A percentile compares a stretch with the other conserved stretches of the same genome.
Evolutionary conservation across 1,284 basidiomycete genomes (phyloP).

Genomic region (Bjerkandera adusta): DNA sequence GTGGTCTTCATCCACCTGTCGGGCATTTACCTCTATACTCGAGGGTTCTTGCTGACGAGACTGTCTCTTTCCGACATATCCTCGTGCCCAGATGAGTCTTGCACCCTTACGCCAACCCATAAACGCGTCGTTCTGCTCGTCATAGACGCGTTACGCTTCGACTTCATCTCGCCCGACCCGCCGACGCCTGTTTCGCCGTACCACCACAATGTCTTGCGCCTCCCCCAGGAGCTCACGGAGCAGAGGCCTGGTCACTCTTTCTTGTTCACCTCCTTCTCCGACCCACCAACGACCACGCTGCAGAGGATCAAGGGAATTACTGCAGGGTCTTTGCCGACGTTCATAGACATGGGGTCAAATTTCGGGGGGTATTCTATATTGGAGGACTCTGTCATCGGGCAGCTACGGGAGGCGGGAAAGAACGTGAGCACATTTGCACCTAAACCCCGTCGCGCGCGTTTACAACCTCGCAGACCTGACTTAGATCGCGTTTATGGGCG

Average conservation of each 20-base stretch:
- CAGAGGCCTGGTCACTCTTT: constrained; percentile 70
- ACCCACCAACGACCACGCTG: constrained; percentile 94
- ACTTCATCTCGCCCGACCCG: constrained; percentile 83
- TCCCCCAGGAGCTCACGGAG: constrained; percentile 72
- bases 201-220: constrained; percentile 81
- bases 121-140: constrained; percentile 82
- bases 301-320: constrained; percentile 96
- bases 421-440: constrained; percentile 40
- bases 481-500: constrained; percentile 86
- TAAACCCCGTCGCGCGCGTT: constrained; percentile 4
- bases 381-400: constrained; percentile 84
- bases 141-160: constrained; percentile 93
- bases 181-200: constrained; percentile 60
- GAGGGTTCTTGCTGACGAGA: constrained; percentile 86
- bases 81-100: constrained; percentile 41
- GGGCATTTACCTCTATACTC: constrained; percentile 79
- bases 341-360: constrained; percentile 91
- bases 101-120: constrained; percentile 64
- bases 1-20: constrained; percentile 59
- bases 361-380: constrained; percentile 85
- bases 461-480: constrained; percentile 18
- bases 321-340: constrained; percentile 94
- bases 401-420: constrained; percentile 52
- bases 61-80: constrained; percentile 69
- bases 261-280: constrained; percentile 87